phyloP scores from a whole-genome alignment of 2,329 filamentous ascomycete genomes.

The Aspergillus sp. region DNA sequence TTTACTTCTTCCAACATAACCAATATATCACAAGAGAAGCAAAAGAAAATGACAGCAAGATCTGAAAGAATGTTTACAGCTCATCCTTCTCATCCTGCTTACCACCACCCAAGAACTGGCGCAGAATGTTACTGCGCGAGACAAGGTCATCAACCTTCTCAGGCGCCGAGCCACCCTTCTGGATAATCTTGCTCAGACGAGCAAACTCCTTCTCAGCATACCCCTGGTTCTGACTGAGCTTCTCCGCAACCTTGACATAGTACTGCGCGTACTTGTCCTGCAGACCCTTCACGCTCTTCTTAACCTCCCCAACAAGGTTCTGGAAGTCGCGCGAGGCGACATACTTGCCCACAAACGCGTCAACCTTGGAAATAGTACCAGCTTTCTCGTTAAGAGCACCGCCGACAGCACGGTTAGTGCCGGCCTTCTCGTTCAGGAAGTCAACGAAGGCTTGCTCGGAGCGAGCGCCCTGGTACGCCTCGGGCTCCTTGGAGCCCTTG shows the following conservation, averaged over 20 bases:
- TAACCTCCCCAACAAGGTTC: conserved; percentile 62
- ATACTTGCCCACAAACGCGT: conserved; percentile 69
- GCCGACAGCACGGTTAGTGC: conserved; percentile 74
- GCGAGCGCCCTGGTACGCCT: conserved; percentile 69
- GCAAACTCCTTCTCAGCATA: conserved; percentile 82
- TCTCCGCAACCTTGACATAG: conserved; percentile 86
- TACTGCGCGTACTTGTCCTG: conserved; percentile 84
- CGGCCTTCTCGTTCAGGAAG: conserved; percentile 83
- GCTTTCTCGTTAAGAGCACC: conserved; percentile 72
- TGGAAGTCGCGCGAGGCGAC: conserved; percentile 54
- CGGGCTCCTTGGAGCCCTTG: conserved; percentile 66
- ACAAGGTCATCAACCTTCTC: conserved; percentile 85
- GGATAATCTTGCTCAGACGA: conserved; percentile 69
- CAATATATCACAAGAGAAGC: too few species aligned
- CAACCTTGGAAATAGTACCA: conserved; percentile 74
- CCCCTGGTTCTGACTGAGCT: conserved; percentile 67
- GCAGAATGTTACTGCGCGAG: conserved; percentile 79
- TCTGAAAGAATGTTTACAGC: conserved; percentile 34
- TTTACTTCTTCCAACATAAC: neutral
- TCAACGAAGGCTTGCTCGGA: conserved; percentile 66
- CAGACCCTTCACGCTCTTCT: conserved; percentile 61
- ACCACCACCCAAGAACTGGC: conserved; percentile 62
- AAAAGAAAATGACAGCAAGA: too few species aligned
- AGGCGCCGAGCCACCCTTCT: conserved; percentile 77
- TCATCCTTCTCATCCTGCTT: conserved; percentile 61